phyloP scores from a whole-genome alignment of 768 basidiomycete genomes.

The Macrolepiota albuminosa region DNA sequence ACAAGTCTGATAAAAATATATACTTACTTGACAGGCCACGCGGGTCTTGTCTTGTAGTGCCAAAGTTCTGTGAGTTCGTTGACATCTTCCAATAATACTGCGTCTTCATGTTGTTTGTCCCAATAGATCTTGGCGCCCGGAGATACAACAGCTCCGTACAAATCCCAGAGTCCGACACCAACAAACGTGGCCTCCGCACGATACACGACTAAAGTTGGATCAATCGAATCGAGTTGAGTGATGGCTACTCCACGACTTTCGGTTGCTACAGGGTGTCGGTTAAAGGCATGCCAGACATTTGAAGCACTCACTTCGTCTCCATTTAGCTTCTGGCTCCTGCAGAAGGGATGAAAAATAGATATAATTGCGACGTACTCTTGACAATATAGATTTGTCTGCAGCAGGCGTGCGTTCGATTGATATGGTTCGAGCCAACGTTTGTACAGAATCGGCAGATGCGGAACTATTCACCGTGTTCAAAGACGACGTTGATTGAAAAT shows the following conservation, averaged over 20 bases:
- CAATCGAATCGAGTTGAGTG: constrained; percentile 94
- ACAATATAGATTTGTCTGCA: constrained; percentile 79
- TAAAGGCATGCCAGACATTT: constrained; percentile 10
- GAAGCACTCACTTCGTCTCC: constrained; percentile 67
- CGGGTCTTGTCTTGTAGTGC: constrained; percentile 87
- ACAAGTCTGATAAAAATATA: background rate
- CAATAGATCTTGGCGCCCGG: constrained; percentile 79
- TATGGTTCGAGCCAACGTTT: constrained; percentile 29
- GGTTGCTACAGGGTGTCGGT: constrained; percentile 43
- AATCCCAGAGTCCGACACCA: constrained; percentile 92
- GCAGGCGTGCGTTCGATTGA: constrained; percentile 45
- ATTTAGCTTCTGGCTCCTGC: constrained; percentile 98
- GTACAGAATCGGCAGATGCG: constrained; percentile 32
- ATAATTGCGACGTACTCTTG: constrained; percentile 87
- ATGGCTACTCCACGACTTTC: constrained; percentile 90
- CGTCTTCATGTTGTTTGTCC: constrained; percentile 91
- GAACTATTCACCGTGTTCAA: constrained; percentile 45
- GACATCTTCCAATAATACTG: constrained; percentile 80
- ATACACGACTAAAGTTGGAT: constrained; percentile 94
- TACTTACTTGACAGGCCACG: constrained; percentile 90
- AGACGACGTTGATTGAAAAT: constrained; percentile 64
- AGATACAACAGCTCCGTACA: constrained; percentile 83
- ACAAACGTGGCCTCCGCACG: constrained; percentile 97
- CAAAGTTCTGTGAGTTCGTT: constrained; percentile 89
- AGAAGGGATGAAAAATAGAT: constrained; percentile 97